Evolutionary conservation across 176 grass and related monocot species (phyloP), one percentile per base, ranked within the genome.

Genomic region (Hordeum vulgare): DNA sequence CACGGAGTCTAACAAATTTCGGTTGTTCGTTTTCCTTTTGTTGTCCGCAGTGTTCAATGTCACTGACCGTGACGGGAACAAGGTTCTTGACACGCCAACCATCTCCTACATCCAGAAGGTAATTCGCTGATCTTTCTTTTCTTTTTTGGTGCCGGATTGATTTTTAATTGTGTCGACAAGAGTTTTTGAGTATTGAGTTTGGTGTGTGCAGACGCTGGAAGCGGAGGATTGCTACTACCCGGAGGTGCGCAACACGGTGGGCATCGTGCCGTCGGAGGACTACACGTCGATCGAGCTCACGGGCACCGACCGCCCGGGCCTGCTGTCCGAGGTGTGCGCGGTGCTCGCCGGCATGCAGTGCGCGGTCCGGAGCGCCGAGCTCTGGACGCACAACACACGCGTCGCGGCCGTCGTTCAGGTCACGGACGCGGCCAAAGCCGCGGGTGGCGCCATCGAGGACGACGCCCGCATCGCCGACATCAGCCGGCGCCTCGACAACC

Each of bases 321-420:
- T 97, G 24, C 90, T 97, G 7, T 97, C 95, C 0, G 95, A 97
- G 70, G 91, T 97, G 31, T 94, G 90, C 77, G 92, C 90, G 3
- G 95, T 97, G 74, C 92, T 97, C 24, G 34, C 84, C 18, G 68
- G 65, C 57, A 68, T 82, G 72, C 78, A 80, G 27, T 97, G 86
- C 57, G 89, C 85, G 8, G 90, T 97, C 26, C 76, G 28, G 21
- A 91, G 82, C 80, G 92, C 92, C 14, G 90, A 94, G 78, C 73
- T 97, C 12, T 97, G 95, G 95, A 97, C 95, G 39, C 95, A 97
- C 90, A 97, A 94, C 76, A 85, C 86, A 6, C 90, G 86, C 49
- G 88, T 90, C 21, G 95, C 95, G 0, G 90, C 95, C 44, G 92
- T 97, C 25, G 90, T 94, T 2, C 88, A 87, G 33, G 77, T 94